Conservation (phyloP, 163 green algal genomes). For the Scenedesmus sp. region DNA sequence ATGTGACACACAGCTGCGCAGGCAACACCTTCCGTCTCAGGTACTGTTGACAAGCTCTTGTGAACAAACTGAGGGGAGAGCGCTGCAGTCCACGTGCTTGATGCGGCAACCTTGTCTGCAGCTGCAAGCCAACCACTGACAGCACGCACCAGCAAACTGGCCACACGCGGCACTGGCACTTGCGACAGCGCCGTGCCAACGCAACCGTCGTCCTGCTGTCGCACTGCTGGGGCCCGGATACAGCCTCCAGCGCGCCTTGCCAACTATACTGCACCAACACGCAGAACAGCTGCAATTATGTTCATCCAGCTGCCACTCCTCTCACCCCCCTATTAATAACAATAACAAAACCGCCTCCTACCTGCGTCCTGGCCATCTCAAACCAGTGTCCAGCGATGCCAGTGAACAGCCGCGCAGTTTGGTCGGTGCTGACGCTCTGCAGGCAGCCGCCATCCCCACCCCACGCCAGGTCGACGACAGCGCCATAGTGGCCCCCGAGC, state of each 20-base stretch:
- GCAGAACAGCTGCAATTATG: not conserved
- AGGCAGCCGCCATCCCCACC: slow-evolving; percentile 81
- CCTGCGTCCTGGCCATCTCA: slow-evolving; percentile 92
- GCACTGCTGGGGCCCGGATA: too few relatives aligned
- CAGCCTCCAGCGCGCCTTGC: too few relatives aligned
- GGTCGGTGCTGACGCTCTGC: slow-evolving; percentile 86
- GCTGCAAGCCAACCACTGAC: too few relatives aligned
- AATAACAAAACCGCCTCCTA: slow-evolving; percentile 52
- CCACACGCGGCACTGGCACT: too few relatives aligned
- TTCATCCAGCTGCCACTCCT: not conserved
- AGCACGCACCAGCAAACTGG: too few relatives aligned
- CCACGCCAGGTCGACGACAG: slow-evolving; percentile 90
- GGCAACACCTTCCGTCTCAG: too few relatives aligned
- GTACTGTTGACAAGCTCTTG: too few relatives aligned
- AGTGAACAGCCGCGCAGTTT: slow-evolving; percentile 87
- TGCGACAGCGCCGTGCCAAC: too few relatives aligned
- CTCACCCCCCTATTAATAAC: not conserved
- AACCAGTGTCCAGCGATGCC: slow-evolving; percentile 76
- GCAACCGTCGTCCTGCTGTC: too few relatives aligned
- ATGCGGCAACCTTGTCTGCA: too few relatives aligned
- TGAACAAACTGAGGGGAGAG: too few relatives aligned
- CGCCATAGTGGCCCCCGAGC: slow-evolving; percentile 79
- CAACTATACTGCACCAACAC: not conserved
- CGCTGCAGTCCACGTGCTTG: too few relatives aligned
- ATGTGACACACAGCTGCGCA: not conserved